phyloP scores from a whole-genome alignment of 495 filamentous ascomycete genomes.

The Mycothermus thermophilus region DNA sequence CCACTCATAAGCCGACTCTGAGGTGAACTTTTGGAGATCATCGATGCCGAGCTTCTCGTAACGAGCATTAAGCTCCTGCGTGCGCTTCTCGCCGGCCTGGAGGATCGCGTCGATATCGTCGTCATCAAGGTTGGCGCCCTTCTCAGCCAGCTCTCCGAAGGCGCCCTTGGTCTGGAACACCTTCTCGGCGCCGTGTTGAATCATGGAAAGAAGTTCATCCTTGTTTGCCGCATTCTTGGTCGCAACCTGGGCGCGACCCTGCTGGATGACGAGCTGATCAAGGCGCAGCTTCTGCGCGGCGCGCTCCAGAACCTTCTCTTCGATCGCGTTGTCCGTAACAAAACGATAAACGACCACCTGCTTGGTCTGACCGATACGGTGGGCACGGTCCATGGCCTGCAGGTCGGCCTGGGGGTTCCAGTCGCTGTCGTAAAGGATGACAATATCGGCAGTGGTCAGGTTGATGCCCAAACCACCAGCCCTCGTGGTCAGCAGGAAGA shows the following conservation, averaged over 20 bases:
- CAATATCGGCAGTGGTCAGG: conserved; percentile 87
- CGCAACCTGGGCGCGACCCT: conserved; percentile 87
- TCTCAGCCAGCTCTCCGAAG: conserved; percentile 40
- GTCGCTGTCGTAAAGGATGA: conserved; percentile 96
- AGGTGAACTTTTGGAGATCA: conserved; percentile 94
- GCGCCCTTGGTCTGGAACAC: conserved; percentile 62
- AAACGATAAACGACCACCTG: conserved; percentile 94
- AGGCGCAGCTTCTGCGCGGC: conserved; percentile 94
- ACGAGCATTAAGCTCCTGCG: conserved; percentile 74
- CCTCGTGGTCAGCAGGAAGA: conserved; percentile 94
- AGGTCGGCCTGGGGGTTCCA: conserved; percentile 99
- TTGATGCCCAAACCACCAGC: conserved; percentile 98
- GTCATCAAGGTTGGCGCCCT: conserved; percentile 54
- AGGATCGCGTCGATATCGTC: conserved; percentile 85
- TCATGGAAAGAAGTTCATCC: conserved; percentile 93
- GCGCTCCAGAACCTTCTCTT: conserved; percentile 95
- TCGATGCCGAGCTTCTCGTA: conserved; percentile 98
- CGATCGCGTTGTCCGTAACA: conserved; percentile 93
- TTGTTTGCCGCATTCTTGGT: conserved; percentile 80
- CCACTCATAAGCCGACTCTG: conserved; percentile 96
- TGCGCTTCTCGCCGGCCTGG: conserved; percentile 74
- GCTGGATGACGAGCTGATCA: conserved; percentile 98
- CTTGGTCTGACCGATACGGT: conserved; percentile 96
- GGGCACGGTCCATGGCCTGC: no score
- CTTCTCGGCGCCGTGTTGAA: conserved; percentile 93